Evolutionary conservation across 306 rosid genomes (phyloP), one percentile per base, ranked within the genome.

Genomic region (Rosa multiflora): DNA sequence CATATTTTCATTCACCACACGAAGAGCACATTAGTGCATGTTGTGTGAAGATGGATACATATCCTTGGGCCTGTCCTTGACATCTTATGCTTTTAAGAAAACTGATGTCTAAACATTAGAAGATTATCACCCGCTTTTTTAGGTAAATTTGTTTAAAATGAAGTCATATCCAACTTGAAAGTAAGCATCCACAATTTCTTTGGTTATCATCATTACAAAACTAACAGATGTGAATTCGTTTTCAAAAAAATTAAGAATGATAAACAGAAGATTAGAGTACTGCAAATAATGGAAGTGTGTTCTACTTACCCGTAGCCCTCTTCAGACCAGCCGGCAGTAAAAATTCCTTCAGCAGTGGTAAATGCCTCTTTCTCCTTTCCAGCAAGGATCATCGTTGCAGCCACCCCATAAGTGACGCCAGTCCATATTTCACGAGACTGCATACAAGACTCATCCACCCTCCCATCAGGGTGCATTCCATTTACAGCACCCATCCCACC

Each of bases 401-500:
- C 99, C 83, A 91, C 96, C 6, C 87, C 98, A 61, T 95, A 95
- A 72, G 99, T 95, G 73, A 95, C 99, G 62, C 99, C 99, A 0
- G 94, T 68, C 99, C 99, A 95, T 92, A 95, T 88, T 89, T 95
- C 99, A 20, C 98, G 91, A 37, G 99, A 95, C 83, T 95, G 99
- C 99, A 95, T 95, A 83, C 98, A 95, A n/a, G 99, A 88, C 85
- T 92, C 98, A 56, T 95, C 99, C 79, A 95, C 98, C 89, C 82
- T 91, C 51, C 98, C 99, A 67, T 76, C 88, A 20, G 99, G 98
- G 76, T 91, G 94, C 99, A 95, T 95, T 35, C 99, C 99, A 80
- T 95, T 95, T 55, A 95, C 98, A 68, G 99, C 99, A 67, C 99
- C 99, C 98, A 92, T 92, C 69, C 87, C 88, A 40, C 99, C 99